phyloP scores from a whole-genome alignment of 2,329 filamentous ascomycete species.

The Daldinia sp. region DNA sequence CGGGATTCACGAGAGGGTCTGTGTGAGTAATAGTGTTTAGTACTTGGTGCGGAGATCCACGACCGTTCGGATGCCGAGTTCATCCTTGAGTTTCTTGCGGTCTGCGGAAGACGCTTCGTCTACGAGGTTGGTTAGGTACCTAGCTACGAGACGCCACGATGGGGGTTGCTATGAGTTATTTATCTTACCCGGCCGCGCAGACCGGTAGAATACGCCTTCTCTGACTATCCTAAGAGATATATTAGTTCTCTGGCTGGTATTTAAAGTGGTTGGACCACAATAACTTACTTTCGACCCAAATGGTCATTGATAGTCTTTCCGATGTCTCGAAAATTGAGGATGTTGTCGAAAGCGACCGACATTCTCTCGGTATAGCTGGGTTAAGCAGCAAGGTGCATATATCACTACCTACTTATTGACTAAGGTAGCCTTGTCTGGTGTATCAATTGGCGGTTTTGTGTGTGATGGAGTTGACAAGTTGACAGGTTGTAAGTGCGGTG shows the following conservation, averaged over 20 bases:
- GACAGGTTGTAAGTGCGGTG: neutral
- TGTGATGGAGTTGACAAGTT: neutral
- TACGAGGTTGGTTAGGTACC: constrained; percentile 31
- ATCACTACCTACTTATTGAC: neutral
- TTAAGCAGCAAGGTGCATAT: neutral
- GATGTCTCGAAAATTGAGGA: constrained; percentile 82
- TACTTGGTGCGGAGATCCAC: constrained; percentile 83
- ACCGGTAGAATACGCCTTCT: constrained; percentile 73
- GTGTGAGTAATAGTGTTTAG: neutral
- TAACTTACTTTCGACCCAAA: constrained; percentile 61
- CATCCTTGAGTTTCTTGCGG: constrained; percentile 63
- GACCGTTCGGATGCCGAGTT: constrained; percentile 73
- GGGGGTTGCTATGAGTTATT: neutral
- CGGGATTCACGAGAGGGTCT: no score
- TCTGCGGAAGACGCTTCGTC: constrained; percentile 78
- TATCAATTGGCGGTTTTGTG: neutral
- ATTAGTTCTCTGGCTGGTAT: neutral
- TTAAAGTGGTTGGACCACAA: neutral
- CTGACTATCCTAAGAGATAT: constrained; percentile 54
- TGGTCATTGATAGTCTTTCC: constrained; percentile 71
- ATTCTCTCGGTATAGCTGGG: constrained; percentile 18
- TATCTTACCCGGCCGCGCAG: constrained; percentile 65
- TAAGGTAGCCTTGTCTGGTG: neutral
- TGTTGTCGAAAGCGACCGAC: constrained; percentile 57
- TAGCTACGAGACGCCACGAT: neutral